Conservation (phyloP, 1,284 basidiomycete genomes). For the Moesziomyces globuligerus region DNA sequence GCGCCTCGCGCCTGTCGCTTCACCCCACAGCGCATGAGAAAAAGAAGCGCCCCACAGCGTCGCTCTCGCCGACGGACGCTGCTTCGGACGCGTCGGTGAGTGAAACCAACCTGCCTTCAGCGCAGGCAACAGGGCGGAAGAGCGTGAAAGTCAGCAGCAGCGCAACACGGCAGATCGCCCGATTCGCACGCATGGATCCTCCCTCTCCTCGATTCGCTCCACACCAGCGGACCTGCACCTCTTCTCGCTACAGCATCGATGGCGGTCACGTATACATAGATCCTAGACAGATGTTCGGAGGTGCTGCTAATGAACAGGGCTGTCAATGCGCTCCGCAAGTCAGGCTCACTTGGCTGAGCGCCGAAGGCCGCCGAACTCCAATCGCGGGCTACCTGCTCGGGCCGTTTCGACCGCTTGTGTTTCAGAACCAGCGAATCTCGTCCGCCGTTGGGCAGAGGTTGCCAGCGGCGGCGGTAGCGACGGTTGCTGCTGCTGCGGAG, state of each 20-base stretch:
- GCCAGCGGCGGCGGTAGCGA: background rate
- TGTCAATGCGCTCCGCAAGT: too few relatives aligned
- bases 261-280: too few relatives aligned
- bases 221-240: too few relatives aligned
- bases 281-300: too few relatives aligned
- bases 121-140: background rate
- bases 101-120: background rate
- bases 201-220: too few relatives aligned
- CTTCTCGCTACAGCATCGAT: background rate
- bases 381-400: background rate
- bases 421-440: background rate
- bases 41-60: background rate
- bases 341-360: background rate
- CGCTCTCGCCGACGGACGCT: too few relatives aligned
- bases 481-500: background rate
- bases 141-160: constrained; percentile 6
- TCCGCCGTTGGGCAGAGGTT: background rate
- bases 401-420: background rate
- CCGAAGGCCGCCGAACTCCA: background rate
- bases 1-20: background rate
- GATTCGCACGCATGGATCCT: constrained; percentile 1
- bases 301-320: too few relatives aligned
- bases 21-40: constrained; percentile 4
- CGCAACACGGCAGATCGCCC: constrained; percentile 3
- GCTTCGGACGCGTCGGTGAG: background rate